Base-by-base conservation (phyloP, 2,329 filamentous ascomycete genomes). In the Sodiomyces alkalinus region DNA sequence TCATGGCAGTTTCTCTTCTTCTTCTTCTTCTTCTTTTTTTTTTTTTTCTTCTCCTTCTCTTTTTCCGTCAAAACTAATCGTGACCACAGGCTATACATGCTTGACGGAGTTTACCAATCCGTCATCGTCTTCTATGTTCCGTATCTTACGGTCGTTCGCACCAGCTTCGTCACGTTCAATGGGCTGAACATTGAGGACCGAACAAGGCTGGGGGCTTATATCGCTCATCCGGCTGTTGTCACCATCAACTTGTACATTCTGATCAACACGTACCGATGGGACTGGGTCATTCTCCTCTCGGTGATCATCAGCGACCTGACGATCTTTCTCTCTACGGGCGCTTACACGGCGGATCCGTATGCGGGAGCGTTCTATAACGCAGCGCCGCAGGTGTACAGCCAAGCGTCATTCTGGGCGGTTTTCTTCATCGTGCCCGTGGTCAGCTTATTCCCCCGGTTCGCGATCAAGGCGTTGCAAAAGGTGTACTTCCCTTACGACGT, bases 261-360 rank as follows among this genome's bases (percentile, higher is more conserved):
- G 39, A 74, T 96, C 58, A 98, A 98, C 55, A 92, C 81, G 1
- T 96, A 93, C 53, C 74, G 87, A 35, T 98, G 90, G 90, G 90
- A 98, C 51, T 98, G 87, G 87, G 63, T 98, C 44, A 92, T 92
- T 56, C 55, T 86, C 14, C 60, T 93, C 33, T 77, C 94, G 36
- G 78, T 92, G 28, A 55, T 56, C 15, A 68, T 96, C 51, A 93
- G 85, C 55, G 79, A 80, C 36, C 51, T 96, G 17, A 70, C 94
- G 43, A 72, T 96, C 46, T 98, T 85, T 63, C 79, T 92, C 58
- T 96, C 90, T 85, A 94, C 90, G 5, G 90, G 85, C 17, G 67
- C 92, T 20, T 98, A 92, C 56, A 67, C 67, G 0, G 52, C 63
- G 4, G 57, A 58, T 21, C 59, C 55, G 5, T 60, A 52, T 28